Percentiles rank a stretch among this genome's conserved stretches.
phyloP scores from a whole-genome alignment of 2,329 filamentous ascomycete genomes.

The Bipolaris cookei region DNA sequence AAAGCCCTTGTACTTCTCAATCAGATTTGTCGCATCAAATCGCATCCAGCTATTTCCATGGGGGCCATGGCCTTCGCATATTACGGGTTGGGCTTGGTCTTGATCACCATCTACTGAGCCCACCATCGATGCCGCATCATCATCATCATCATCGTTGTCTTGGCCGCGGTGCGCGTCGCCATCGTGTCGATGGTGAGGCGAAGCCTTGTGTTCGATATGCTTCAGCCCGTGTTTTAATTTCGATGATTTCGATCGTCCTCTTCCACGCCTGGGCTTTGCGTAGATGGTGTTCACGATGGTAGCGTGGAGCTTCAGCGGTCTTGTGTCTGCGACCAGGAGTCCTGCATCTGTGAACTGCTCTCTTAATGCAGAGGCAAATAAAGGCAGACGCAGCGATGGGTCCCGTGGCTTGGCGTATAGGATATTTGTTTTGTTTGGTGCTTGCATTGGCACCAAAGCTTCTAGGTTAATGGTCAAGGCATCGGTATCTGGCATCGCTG shows the following conservation, averaged over 20 bases:
- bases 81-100: background rate
- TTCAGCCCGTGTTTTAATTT: constrained; percentile 6
- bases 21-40: constrained; percentile 51
- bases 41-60: constrained; percentile 43
- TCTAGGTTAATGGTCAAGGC: constrained; percentile 53
- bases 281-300: constrained; percentile 89
- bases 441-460: constrained; percentile 67
- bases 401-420: constrained; percentile 70
- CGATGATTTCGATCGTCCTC: constrained; percentile 33
- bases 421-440: constrained; percentile 63
- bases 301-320: constrained; percentile 78
- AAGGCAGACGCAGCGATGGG: constrained; percentile 56
- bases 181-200: constrained; percentile 4
- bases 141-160: background rate
- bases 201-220: constrained; percentile 3
- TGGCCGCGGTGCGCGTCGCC: background rate
- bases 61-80: constrained; percentile 13
- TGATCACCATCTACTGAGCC: constrained; percentile 9
- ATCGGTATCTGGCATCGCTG: constrained; percentile 33
- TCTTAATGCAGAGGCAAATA: constrained; percentile 65
- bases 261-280: constrained; percentile 55
- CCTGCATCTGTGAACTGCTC: constrained; percentile 61
- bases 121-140: constrained; percentile 12
- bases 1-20: constrained; percentile 66
- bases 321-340: constrained; percentile 63